Conservation (phyloP, 2,329 filamentous ascomycete species). For the Alternaria metachromatica region DNA sequence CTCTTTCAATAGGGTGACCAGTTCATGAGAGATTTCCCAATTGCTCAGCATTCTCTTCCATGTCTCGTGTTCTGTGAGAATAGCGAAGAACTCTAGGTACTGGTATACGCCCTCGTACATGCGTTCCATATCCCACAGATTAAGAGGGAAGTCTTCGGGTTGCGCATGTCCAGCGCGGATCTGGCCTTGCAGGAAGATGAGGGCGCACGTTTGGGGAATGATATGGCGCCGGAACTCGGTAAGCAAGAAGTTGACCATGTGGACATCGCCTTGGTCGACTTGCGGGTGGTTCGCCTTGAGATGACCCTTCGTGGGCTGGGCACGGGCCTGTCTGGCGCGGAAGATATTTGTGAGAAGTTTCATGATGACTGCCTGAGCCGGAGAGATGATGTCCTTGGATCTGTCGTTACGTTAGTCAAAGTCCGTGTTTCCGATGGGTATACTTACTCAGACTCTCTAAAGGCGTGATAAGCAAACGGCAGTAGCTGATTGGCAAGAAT, state of each 20-base stretch:
- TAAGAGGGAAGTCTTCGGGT: slow-evolving; percentile 88
- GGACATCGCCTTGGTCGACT: slow-evolving; percentile 65
- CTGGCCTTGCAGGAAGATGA: slow-evolving; percentile 91
- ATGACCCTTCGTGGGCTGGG: slow-evolving; percentile 46
- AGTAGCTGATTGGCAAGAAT: slow-evolving; percentile 88
- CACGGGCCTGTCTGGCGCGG: slow-evolving; percentile 61
- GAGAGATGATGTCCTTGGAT: slow-evolving; percentile 94
- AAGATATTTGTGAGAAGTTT: slow-evolving; percentile 92
- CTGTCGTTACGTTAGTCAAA: slow-evolving; percentile 33
- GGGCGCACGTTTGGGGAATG: slow-evolving; percentile 90
- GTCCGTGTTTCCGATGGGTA: rapidly evolving
- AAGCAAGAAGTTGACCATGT: slow-evolving; percentile 86
- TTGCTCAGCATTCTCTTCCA: slow-evolving; percentile 86
- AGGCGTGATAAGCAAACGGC: slow-evolving; percentile 89
- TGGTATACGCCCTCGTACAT: slow-evolving; percentile 95
- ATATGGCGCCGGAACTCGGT: slow-evolving; percentile 91
- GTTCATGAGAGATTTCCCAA: slow-evolving; percentile 89
- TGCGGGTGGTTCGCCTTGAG: slow-evolving; percentile 54
- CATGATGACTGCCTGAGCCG: slow-evolving; percentile 90
- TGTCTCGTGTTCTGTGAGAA: slow-evolving; percentile 82
- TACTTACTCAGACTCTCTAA: slow-evolving; percentile 68
- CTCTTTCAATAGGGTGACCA: slow-evolving; percentile 84
- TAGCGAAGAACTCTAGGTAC: slow-evolving; percentile 91
- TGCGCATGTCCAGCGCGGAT: slow-evolving; percentile 79
- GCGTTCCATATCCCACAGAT: slow-evolving; percentile 96